These are phyloP conservation scores for Karstenula rhodostoma DNA, from an alignment of 2,329 filamentous ascomycete genomes.

Conservation along the genomic window DNA sequence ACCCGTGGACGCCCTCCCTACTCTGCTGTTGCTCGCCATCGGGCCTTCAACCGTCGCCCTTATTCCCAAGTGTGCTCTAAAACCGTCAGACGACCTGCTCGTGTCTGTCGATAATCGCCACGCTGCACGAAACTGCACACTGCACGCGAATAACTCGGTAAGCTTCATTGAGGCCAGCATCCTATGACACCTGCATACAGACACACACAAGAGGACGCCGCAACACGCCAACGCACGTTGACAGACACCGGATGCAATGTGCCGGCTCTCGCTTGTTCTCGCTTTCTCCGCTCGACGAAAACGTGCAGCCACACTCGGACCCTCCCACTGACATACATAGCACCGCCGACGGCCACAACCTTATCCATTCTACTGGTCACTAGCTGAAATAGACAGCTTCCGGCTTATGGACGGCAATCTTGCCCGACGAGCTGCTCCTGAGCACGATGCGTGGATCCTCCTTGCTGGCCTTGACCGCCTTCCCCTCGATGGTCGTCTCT, in stretches of 20 bases:
- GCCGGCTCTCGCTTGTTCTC: slow-evolving; percentile 19
- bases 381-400: slow-evolving; percentile 55
- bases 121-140: slow-evolving; percentile 18
- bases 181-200: slow-evolving; percentile 17
- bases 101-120: slow-evolving; percentile 26
- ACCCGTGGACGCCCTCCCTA: slow-evolving; percentile 19
- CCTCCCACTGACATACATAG: slow-evolving; percentile 11
- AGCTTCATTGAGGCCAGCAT: slow-evolving; percentile 19
- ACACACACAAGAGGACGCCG: slow-evolving; percentile 7
- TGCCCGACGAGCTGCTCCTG: slow-evolving; percentile 49
- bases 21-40: slow-evolving; percentile 3
- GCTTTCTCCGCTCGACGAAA: slow-evolving; percentile 14
- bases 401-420: slow-evolving; percentile 55
- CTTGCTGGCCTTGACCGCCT: slow-evolving; percentile 52
- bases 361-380: slow-evolving; percentile 1
- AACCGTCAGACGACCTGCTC: slow-evolving; percentile 23
- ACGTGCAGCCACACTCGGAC: slow-evolving; percentile 19
- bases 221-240: slow-evolving; percentile 24
- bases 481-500: slow-evolving; percentile 52
- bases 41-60: slow-evolving; percentile 16
- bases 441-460: slow-evolving; percentile 55
- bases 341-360: slow-evolving; percentile 11
- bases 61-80: slow-evolving; percentile 13
- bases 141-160: slow-evolving; percentile 8
- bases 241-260: slow-evolving; percentile 18